A percentile compares a stretch with the other conserved stretches of the same genome.
These are phyloP conservation scores for Xerocomus amazonicus DNA, from an alignment of 1,284 basidiomycete genomes.

Conservation along the genomic window DNA sequence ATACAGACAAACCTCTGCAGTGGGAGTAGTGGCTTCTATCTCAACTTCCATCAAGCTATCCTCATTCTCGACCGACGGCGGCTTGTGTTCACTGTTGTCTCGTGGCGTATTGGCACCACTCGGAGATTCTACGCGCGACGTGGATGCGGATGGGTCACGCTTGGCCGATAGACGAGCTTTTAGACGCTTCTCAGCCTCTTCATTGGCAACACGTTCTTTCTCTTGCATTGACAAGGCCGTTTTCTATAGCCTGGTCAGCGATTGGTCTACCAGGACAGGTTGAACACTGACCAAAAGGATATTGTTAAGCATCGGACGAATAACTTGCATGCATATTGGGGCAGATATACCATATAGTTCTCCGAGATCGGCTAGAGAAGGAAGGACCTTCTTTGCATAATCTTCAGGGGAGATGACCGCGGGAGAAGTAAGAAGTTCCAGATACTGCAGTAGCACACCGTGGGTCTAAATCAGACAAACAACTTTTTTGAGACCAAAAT, in stretches of 20 bases:
- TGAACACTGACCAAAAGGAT: slow-evolving; percentile 52
- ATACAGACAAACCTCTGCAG: slow-evolving; percentile 22
- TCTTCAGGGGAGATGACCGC: slow-evolving; percentile 56
- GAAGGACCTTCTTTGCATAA: slow-evolving; percentile 64
- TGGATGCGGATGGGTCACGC: slow-evolving; percentile 55
- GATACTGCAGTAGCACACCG: slow-evolving; percentile 71
- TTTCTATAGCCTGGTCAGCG: slow-evolving; percentile 37
- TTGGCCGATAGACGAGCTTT: slow-evolving; percentile 74
- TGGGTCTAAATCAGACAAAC: slow-evolving; percentile 52
- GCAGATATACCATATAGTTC: slow-evolving; percentile 74
- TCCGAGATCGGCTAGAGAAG: slow-evolving; percentile 69
- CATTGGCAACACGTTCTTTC: slow-evolving; percentile 60
- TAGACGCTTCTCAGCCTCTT: slow-evolving; percentile 72
- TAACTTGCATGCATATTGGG: slow-evolving; percentile 87
- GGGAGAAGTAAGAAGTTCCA: slow-evolving; percentile 69
- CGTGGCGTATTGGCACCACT: slow-evolving; percentile 37
- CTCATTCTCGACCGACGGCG: slow-evolving; percentile 38
- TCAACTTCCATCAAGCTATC: slow-evolving; percentile 56
- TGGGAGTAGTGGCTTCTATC: slow-evolving; percentile 12
- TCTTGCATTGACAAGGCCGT: slow-evolving; percentile 59
- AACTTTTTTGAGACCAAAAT: slow-evolving; percentile 17
- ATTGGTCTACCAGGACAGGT: slow-evolving; percentile 1
- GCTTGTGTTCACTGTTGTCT: slow-evolving; percentile 38
- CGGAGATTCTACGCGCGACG: slow-evolving; percentile 61
- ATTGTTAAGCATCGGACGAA: slow-evolving; percentile 75